Conservation (phyloP, 179 eudicot genomes). For the Beta corolliflora region DNA sequence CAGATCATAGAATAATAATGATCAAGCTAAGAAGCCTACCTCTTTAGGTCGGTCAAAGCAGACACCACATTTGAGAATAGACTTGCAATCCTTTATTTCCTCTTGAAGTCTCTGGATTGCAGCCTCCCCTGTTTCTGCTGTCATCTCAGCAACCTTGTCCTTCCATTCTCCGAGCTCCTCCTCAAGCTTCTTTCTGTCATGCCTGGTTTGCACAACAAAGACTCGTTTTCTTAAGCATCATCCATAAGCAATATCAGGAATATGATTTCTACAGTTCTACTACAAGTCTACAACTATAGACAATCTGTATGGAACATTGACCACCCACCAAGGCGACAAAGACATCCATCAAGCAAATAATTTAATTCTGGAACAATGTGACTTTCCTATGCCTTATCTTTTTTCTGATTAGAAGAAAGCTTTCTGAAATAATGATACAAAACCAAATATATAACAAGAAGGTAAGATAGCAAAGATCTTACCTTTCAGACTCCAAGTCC, state of each 20-base stretch:
- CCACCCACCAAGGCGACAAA: not conserved
- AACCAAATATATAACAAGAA: not conserved
- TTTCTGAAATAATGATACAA: not conserved
- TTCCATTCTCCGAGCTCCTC: constrained; percentile 74
- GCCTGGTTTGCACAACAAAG: constrained; percentile 40
- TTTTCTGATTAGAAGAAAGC: not conserved
- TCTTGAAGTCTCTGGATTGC: constrained; percentile 89
- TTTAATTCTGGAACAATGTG: not conserved
- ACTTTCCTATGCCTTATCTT: not conserved
- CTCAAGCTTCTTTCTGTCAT: constrained; percentile 70
- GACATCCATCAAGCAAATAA: not conserved
- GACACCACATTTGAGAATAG: constrained; percentile 93
- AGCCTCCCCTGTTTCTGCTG: constrained; percentile 76
- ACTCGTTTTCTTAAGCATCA: constrained; percentile 12
- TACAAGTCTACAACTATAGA: not conserved
- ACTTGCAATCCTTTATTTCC: constrained; percentile 89
- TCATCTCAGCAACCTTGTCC: constrained; percentile 58
- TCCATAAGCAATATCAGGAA: not conserved
- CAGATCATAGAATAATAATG: not conserved
- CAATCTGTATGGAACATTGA: not conserved
- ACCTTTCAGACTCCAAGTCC: constrained; percentile 77
- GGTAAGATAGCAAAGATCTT: constrained; percentile 3
- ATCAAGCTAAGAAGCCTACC: constrained; percentile 42
- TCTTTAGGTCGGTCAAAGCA: constrained; percentile 98
- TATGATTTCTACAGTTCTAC: not conserved